Base-by-base conservation (phyloP, 2,329 filamentous ascomycete species). In the Elsinoe ampelina region DNA sequence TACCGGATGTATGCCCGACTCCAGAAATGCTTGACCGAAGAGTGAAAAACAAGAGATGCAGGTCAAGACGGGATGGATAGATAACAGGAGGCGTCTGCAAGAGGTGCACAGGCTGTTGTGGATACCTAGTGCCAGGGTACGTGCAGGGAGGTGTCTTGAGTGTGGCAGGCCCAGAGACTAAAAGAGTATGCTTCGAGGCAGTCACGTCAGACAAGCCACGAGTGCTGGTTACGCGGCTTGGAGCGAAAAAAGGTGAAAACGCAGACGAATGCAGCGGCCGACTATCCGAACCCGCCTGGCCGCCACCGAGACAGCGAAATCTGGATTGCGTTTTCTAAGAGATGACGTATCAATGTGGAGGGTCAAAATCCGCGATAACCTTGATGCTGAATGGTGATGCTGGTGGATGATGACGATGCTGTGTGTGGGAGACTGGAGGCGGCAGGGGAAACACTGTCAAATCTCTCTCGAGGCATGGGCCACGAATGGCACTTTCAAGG, bases 151-250 rank as follows among this genome's bases (percentile, higher is more conserved):
- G n/a, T 26, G 3, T 26, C 22, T 26, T 26, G 22, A 6, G 22
- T 26, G 22, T 26, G 22, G 22, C 22, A 26, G 22, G 22, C 22
- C 22, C 22, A 17, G 20, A 34, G 43, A 26, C 22, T 48, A 48
- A 34, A 52, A 32, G n/a, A n/a, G n/a, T n/a, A n/a, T n/a, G n/a
- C n/a, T n/a, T n/a, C n/a, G n/a, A n/a, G n/a, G n/a, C n/a, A n/a
- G n/a, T n/a, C n/a, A 52, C 48, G 48, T 52, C 48, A 52, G 48
- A 52, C 48, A 52, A 52, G 48, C 48, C 48, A 22, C 48, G 48
- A 38, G 17, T 38, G 48, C 32, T 3, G 48, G n/a, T 52, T 52
- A 51, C 48, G 48, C 32, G 48, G 48, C 48, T 52, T 52, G 48
- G 47, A 35, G 19, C n/a, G 11, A 10, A 34, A 38, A 38, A 38